Evolutionary conservation across 768 basidiomycete species (phyloP).

Genomic region (Trametes gibbosa): DNA sequence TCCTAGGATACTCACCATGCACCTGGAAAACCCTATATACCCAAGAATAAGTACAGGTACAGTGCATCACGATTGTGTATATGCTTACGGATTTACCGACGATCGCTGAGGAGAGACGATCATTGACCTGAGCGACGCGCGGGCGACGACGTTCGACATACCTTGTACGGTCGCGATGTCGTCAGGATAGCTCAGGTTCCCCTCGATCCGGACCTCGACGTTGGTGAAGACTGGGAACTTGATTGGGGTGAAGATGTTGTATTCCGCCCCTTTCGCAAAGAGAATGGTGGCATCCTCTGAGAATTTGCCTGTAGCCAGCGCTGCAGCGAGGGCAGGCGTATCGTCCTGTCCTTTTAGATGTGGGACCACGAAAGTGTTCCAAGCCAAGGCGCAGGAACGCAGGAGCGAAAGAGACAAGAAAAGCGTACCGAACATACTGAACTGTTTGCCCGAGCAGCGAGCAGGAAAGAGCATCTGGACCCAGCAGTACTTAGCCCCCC

Average conservation of each 20-base stretch:
- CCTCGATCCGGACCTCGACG: conserved; percentile 55
- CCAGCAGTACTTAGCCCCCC: too few relatives aligned
- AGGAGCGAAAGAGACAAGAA: neutral
- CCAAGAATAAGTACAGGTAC: neutral
- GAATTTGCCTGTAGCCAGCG: conserved; percentile 37
- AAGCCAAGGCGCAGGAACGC: conserved; percentile 30
- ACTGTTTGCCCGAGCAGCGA: too few relatives aligned
- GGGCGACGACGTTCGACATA: conserved; percentile 6
- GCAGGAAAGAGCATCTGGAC: too few relatives aligned
- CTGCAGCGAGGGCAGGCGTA: conserved; percentile 45
- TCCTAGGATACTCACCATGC: conserved; percentile 34
- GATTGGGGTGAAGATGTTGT: conserved; percentile 61
- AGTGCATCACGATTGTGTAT: neutral
- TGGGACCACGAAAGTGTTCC: conserved; percentile 51
- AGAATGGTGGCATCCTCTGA: conserved; percentile 44
- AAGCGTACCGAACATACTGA: neutral
- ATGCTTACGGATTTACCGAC: conserved; percentile 44
- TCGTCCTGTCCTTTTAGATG: conserved; percentile 50
- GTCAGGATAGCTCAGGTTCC: conserved; percentile 54
- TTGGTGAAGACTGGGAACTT: conserved; percentile 53
- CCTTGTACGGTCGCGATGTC: conserved; percentile 53
- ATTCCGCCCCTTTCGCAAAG: conserved; percentile 53
- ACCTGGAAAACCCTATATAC: conserved; percentile 41
- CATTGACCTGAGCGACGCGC: neutral
- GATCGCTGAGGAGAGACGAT: neutral